phyloP scores from a whole-genome alignment of 1,284 basidiomycete genomes.

The Ganoderma multipileum region DNA sequence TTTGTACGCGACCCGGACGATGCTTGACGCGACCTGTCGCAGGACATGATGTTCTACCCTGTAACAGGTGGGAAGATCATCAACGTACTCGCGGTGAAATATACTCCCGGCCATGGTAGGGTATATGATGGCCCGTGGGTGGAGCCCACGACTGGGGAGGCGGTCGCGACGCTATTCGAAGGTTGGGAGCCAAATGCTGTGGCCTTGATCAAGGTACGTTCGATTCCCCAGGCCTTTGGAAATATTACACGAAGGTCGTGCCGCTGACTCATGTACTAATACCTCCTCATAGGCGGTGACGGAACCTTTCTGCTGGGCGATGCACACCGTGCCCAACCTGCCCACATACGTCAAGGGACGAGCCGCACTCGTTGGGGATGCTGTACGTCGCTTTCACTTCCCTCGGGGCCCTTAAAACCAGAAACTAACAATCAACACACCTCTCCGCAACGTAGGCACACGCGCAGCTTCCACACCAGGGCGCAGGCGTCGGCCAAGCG shows the following conservation, averaged over 20 bases:
- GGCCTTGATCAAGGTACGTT: constrained; percentile 27
- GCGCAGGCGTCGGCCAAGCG: constrained; percentile 47
- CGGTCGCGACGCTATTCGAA: constrained; percentile 27
- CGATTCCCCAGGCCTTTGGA: too few relatives aligned
- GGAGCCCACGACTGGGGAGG: constrained; percentile 23
- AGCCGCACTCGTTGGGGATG: constrained; percentile 40
- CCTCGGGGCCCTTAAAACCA: too few relatives aligned
- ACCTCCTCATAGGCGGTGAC: neutral
- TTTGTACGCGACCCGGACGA: too few relatives aligned
- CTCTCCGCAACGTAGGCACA: constrained; percentile 18
- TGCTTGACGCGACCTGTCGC: neutral
- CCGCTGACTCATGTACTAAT: neutral
- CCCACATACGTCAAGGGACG: constrained; percentile 34
- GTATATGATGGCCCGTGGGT: constrained; percentile 35
- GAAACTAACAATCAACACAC: too few relatives aligned
- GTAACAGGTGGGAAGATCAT: constrained; percentile 12
- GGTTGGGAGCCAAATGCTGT: constrained; percentile 38
- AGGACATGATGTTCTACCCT: constrained; percentile 16
- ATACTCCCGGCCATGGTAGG: constrained; percentile 25
- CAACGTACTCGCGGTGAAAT: constrained; percentile 36
- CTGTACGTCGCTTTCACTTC: constrained; percentile 29
- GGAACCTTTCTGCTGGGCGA: constrained; percentile 29
- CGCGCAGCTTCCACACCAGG: constrained; percentile 43
- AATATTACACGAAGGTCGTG: neutral
- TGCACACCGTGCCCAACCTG: constrained; percentile 32